Conservation (phyloP, 768 basidiomycete species). For the Panaeolus papilionaceus region DNA sequence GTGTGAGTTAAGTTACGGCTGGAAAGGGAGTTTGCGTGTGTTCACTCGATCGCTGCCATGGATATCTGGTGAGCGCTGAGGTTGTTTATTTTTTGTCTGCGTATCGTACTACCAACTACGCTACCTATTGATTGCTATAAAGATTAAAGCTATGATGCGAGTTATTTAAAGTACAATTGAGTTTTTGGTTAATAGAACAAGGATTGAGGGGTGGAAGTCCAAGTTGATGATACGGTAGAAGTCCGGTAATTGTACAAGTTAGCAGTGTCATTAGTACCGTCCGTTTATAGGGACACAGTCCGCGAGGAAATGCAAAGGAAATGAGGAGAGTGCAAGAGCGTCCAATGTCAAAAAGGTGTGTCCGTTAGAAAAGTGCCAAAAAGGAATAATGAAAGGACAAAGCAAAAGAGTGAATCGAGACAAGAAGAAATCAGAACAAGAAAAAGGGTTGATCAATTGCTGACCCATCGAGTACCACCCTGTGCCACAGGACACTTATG, state of each 20-base stretch:
- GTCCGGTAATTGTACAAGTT: constrained; percentile 12
- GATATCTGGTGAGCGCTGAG: constrained; percentile 2
- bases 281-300: constrained; percentile 6
- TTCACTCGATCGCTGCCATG: neutral
- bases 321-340: constrained; percentile 5
- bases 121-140: constrained; percentile 7
- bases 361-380: constrained; percentile 19
- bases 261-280: constrained; percentile 14
- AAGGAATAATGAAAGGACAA: constrained; percentile 20
- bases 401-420: constrained; percentile 18
- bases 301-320: neutral
- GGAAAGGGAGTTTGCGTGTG: neutral
- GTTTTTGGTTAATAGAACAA: constrained; percentile 11
- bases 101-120: constrained; percentile 3
- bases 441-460: constrained; percentile 30
- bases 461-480: constrained; percentile 56
- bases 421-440: constrained; percentile 14
- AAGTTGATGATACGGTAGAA: constrained; percentile 11
- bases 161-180: constrained; percentile 13
- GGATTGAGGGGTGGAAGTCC: constrained; percentile 2
- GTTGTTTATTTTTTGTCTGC: constrained; percentile 8
- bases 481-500: constrained; percentile 62
- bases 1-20: neutral
- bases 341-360: constrained; percentile 16
- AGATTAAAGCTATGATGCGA: constrained; percentile 6